Conservation (phyloP, 106 monocot genomes). For the Allium sativum region DNA sequence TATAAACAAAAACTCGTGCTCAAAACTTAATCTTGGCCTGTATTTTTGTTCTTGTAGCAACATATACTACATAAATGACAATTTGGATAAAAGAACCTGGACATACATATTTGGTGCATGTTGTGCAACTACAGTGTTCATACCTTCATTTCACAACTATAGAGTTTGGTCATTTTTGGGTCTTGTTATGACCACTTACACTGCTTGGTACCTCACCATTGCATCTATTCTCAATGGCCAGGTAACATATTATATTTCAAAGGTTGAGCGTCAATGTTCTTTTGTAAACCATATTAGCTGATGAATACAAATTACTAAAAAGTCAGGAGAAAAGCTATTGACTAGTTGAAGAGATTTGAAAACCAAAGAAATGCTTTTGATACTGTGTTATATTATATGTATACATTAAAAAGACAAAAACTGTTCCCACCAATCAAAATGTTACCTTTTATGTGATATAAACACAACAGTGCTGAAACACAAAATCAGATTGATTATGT, state of each 20-base stretch:
- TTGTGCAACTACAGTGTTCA: conserved; percentile 81
- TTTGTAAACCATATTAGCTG: too few relatives aligned
- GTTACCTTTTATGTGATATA: not conserved
- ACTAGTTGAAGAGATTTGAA: too few relatives aligned
- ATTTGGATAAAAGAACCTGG: conserved; percentile 75
- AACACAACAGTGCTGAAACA: not conserved
- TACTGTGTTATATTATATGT: too few relatives aligned
- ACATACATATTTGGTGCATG: conserved; percentile 79
- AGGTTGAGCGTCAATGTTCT: too few relatives aligned
- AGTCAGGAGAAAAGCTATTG: too few relatives aligned
- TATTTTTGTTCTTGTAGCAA: conserved; percentile 29
- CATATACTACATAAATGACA: conserved; percentile 82
- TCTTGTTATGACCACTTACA: conserved; percentile 72
- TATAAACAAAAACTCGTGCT: too few relatives aligned
- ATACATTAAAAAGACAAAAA: too few relatives aligned
- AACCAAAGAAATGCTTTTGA: too few relatives aligned
- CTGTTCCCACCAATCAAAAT: not conserved
- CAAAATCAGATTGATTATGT: too few relatives aligned
- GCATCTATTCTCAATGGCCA: conserved; percentile 66
- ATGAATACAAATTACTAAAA: too few relatives aligned
- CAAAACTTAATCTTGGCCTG: not conserved
- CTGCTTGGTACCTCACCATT: conserved; percentile 66
- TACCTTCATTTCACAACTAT: conserved; percentile 85
- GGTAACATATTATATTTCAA: conserved; percentile 14
- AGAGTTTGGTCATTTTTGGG: conserved; percentile 73